phyloP scores from a whole-genome alignment of 148 eudicot species.

The Amaranthus hypochondriacus region DNA sequence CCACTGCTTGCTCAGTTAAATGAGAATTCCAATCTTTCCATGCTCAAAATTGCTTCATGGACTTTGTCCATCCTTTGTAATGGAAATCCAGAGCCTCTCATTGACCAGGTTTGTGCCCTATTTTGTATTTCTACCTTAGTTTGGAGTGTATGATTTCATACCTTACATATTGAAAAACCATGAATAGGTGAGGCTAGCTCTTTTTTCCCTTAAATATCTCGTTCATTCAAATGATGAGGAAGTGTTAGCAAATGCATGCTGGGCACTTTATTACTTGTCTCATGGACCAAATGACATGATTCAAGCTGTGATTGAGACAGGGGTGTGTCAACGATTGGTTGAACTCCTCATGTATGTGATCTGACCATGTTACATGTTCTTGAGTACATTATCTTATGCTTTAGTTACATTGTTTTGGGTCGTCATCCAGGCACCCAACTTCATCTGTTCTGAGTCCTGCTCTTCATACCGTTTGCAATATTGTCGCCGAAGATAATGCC shows the following conservation, averaged over 20 bases:
- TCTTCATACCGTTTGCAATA: constrained; percentile 70
- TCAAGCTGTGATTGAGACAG: constrained; percentile 81
- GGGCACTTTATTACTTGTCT: constrained; percentile 86
- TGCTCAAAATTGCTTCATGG: constrained; percentile 88
- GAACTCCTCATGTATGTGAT: constrained; percentile 65
- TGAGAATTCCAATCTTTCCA: constrained; percentile 73
- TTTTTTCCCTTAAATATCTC: constrained; percentile 71
- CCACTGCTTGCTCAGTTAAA: constrained; percentile 63
- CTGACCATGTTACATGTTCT: not conserved
- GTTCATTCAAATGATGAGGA: constrained; percentile 80
- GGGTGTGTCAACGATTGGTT: constrained; percentile 69
- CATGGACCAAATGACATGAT: constrained; percentile 88
- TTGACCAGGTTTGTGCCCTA: constrained; percentile 54
- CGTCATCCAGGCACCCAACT: constrained; percentile 51
- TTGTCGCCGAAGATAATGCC: constrained; percentile 70
- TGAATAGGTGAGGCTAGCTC: constrained; percentile 60
- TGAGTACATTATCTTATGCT: constrained; percentile 3
- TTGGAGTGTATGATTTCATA: not conserved
- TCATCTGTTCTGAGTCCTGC: constrained; percentile 70
- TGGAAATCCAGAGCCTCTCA: constrained; percentile 81
- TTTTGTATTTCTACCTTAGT: not conserved
- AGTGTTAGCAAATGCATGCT: constrained; percentile 81
- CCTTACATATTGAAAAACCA: constrained; percentile 4
- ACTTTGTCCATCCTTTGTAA: constrained; percentile 68
- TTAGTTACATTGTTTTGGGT: not conserved